A percentile compares a stretch with the other conserved stretches of the same genome.
phyloP scores from a whole-genome alignment of 2,329 filamentous ascomycete species.

The Fusarium udum region DNA sequence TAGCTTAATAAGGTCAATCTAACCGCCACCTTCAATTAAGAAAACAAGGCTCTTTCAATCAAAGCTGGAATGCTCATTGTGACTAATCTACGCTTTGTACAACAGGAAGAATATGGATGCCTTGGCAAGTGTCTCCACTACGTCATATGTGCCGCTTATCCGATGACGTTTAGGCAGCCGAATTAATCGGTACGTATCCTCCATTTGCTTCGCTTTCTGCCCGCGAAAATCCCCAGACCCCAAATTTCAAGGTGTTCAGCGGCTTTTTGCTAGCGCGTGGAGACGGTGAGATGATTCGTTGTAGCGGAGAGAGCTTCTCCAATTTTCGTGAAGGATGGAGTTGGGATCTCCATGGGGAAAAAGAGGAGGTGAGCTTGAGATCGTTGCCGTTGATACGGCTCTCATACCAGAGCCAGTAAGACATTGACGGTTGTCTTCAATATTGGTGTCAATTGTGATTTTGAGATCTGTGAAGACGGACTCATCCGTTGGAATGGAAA shows the following conservation, averaged over 20 bases:
- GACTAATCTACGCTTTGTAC: too few relatives aligned
- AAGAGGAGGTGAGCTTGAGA: neutral
- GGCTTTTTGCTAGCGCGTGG: constrained; percentile 13
- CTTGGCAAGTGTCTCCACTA: constrained; percentile 19
- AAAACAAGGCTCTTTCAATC: too few relatives aligned
- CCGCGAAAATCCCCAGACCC: neutral
- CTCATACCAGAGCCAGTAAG: neutral
- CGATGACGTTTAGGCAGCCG: constrained; percentile 31
- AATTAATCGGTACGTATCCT: constrained; percentile 21
- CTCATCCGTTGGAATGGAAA: neutral
- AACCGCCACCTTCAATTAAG: too few relatives aligned
- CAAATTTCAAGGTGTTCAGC: constrained; percentile 17
- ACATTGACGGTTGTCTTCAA: rapidly evolving
- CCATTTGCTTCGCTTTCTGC: neutral
- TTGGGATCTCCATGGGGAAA: constrained; percentile 15
- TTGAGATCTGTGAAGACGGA: neutral
- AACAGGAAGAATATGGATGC: constrained; percentile 18
- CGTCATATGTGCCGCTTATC: constrained; percentile 27
- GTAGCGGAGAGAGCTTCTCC: neutral
- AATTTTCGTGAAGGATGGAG: neutral
- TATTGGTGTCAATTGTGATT: rapidly evolving
- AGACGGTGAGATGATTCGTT: neutral
- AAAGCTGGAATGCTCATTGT: too few relatives aligned
- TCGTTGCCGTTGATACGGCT: neutral
- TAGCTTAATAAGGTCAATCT: too few relatives aligned